Evolutionary conservation across 257 asterid genomes (phyloP).

Genomic region (Cordia subcordata): DNA sequence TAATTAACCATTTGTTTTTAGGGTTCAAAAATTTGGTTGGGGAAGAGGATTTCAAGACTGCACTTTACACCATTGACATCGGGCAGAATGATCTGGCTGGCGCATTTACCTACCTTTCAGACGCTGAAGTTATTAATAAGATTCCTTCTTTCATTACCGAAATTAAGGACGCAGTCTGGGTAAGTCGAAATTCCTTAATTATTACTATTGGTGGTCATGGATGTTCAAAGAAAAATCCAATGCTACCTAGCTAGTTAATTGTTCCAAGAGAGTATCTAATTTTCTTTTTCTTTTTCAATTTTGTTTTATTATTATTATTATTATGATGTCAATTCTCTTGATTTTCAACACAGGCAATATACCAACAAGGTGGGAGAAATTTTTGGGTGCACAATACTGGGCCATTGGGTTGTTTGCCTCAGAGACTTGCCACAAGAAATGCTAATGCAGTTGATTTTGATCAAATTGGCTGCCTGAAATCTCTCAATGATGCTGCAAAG

Average conservation of each 20-base stretch:
- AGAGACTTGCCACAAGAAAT: conserved; percentile 39
- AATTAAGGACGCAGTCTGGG: conserved; percentile 63
- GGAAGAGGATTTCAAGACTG: conserved; percentile 46
- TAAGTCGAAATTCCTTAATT: no score
- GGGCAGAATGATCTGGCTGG: conserved; percentile 83
- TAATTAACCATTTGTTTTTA: conserved; percentile 7
- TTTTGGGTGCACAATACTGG: conserved; percentile 94
- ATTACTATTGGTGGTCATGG: no score
- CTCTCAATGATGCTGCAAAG: conserved; percentile 51
- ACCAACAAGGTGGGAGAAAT: conserved; percentile 63
- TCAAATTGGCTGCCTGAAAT: conserved; percentile 59
- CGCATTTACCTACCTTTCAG: conserved; percentile 60
- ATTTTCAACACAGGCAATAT: conserved; percentile 39
- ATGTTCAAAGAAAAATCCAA: no score
- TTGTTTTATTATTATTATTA: no score
- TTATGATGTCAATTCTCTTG: conserved; percentile 9
- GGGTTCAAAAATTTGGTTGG: conserved; percentile 45
- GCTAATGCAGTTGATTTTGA: conserved; percentile 36
- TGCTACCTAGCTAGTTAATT: no score
- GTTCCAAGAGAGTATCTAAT: no score
- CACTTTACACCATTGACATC: conserved; percentile 76
- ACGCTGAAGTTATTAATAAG: conserved; percentile 46
- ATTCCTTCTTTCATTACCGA: conserved; percentile 59
- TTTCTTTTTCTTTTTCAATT: no score
- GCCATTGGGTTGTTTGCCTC: conserved; percentile 88